Percentiles rank a stretch among this genome's conserved stretches.
Conservation (phyloP, 2,329 filamentous ascomycete species). For the Epichloe festucae region DNA sequence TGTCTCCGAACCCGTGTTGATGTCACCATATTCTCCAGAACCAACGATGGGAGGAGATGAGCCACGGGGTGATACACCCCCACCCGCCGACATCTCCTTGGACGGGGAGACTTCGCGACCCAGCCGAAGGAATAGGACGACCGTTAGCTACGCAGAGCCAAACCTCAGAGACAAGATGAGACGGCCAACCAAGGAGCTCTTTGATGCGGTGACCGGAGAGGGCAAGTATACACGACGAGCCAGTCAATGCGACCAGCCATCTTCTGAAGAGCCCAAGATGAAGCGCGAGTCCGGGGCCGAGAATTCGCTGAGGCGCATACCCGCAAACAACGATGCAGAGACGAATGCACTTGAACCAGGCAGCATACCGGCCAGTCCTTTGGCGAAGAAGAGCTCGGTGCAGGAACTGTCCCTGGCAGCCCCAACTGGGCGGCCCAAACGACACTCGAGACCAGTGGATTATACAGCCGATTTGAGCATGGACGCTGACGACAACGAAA, state of each 20-base stretch:
- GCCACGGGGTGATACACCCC: constrained; percentile 40
- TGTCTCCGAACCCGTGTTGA: constrained; percentile 26
- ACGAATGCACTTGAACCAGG: constrained; percentile 9
- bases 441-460: constrained; percentile 16
- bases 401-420: constrained; percentile 20
- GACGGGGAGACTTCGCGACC: constrained; percentile 47
- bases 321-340: constrained; percentile 2
- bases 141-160: constrained; percentile 72
- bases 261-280: constrained; percentile 14
- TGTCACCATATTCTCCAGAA: constrained; percentile 37
- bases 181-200: constrained; percentile 61
- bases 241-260: constrained; percentile 21
- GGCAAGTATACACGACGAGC: constrained; percentile 35
- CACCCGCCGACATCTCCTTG: constrained; percentile 42
- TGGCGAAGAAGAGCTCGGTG: constrained; percentile 26
- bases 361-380: constrained; percentile 24
- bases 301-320: constrained; percentile 20
- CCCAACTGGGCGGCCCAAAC: constrained; percentile 27
- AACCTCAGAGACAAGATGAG: constrained; percentile 76
- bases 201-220: constrained; percentile 60
- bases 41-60: constrained; percentile 22
- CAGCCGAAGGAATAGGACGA: constrained; percentile 51
- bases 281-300: constrained; percentile 22
- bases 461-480: constrained; percentile 1
- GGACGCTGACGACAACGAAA: constrained; percentile 3